These are phyloP conservation scores for Apiotrichum akiyoshidainum DNA, from an alignment of 1,284 basidiomycete species.

Conservation along the genomic window DNA sequence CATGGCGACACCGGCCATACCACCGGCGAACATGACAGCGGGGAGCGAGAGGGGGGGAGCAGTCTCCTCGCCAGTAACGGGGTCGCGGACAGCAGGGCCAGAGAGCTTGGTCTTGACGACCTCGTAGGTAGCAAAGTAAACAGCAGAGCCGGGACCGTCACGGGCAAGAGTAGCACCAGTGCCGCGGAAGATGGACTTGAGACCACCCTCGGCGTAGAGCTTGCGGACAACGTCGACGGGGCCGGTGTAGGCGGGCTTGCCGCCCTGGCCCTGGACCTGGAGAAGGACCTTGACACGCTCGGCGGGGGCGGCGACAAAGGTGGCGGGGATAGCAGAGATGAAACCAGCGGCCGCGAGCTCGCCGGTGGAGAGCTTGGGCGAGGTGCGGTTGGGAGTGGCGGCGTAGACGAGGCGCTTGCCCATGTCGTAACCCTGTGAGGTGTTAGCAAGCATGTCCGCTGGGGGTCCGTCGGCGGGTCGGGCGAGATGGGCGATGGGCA, in stretches of 20 bases:
- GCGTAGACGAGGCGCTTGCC: constrained; percentile 84
- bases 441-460: neutral
- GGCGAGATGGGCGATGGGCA: too few species aligned
- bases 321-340: constrained; percentile 89
- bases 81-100: constrained; percentile 27
- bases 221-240: constrained; percentile 87
- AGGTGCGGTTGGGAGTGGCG: constrained; percentile 48
- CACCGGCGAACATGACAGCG: constrained; percentile 87
- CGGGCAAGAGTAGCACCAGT: constrained; percentile 86
- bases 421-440: constrained; percentile 80
- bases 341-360: constrained; percentile 93
- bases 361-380: constrained; percentile 62
- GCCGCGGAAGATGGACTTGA: constrained; percentile 89
- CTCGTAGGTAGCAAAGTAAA: constrained; percentile 97
- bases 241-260: constrained; percentile 77
- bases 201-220: constrained; percentile 90
- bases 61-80: constrained; percentile 58
- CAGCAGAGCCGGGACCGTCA: constrained; percentile 95
- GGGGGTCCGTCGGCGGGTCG: too few species aligned
- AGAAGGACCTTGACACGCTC: constrained; percentile 96
- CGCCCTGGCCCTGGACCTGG: constrained; percentile 88
- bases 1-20: constrained; percentile 95
- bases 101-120: constrained; percentile 78
- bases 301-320: constrained; percentile 87
- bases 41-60: constrained; percentile 79